Conservation (phyloP, 371 early-diverging fungal genomes). For the Mucor indicus region DNA sequence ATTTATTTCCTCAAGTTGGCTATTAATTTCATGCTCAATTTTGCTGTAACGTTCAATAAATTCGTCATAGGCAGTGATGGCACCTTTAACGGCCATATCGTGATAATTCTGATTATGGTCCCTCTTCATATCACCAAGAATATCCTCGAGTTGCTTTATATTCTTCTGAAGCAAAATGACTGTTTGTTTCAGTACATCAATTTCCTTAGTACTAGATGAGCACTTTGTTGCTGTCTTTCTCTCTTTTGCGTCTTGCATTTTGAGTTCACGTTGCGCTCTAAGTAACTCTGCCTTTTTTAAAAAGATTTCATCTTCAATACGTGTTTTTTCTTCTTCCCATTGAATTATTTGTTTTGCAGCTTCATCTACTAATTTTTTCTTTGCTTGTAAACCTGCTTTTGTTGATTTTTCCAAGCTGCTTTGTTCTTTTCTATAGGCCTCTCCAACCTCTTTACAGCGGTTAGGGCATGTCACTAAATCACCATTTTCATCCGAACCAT, state of each 20-base stretch:
- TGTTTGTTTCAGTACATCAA: conserved; percentile 31
- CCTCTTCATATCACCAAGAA: conserved; percentile 60
- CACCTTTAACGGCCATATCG: conserved; percentile 70
- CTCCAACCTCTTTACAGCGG: conserved; percentile 63
- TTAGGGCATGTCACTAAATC: conserved; percentile 65
- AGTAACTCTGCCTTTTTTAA: conserved; percentile 28
- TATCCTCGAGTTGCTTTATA: conserved; percentile 32
- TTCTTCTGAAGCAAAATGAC: conserved; percentile 32
- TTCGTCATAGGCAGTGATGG: conserved; percentile 62
- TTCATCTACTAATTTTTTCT: conserved; percentile 28
- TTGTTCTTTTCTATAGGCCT: conserved; percentile 39
- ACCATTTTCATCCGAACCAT: conserved; percentile 86
- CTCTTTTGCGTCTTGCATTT: conserved; percentile 7
- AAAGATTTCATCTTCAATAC: conserved; percentile 29
- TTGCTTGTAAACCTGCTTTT: conserved; percentile 23
- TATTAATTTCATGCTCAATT: conserved; percentile 22
- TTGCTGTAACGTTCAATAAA: conserved; percentile 41
- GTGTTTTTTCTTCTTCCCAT: conserved; percentile 34
- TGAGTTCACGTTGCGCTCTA: conserved; percentile 20
- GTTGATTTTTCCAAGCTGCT: conserved; percentile 28
- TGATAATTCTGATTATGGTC: conserved; percentile 77
- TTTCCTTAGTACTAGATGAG: conserved; percentile 15
- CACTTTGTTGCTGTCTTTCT: conserved; percentile 1
- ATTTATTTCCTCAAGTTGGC: conserved; percentile 17
- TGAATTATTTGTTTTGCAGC: conserved; percentile 34